Conservation (phyloP, 1,139 yeast genomes). For the Saccharomycopsis hybrid region DNA sequence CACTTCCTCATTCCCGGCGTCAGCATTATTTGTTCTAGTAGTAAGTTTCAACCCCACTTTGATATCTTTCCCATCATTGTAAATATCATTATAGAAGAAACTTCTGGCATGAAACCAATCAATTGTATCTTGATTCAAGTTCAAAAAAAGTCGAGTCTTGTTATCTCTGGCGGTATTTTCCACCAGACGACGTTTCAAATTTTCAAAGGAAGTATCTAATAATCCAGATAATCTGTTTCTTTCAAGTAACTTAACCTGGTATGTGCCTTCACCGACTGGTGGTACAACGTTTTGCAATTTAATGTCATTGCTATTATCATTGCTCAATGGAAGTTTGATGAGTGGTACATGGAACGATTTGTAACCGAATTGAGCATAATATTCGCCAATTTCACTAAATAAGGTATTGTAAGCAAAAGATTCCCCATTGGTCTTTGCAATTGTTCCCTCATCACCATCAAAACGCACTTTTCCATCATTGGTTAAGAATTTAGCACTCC, state of each 20-base stretch:
- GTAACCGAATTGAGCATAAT: conserved; percentile 55
- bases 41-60: conserved; percentile 9
- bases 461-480: conserved; percentile 32
- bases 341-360: conserved; percentile 39
- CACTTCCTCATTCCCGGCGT: not conserved
- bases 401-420: conserved; percentile 30
- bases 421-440: not conserved
- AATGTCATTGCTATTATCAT: not conserved
- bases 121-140: conserved; percentile 32
- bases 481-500: conserved; percentile 25
- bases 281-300: not conserved
- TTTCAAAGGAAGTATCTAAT: conserved; percentile 29
- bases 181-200: conserved; percentile 26
- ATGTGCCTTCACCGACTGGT: not conserved
- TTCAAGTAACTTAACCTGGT: conserved; percentile 27
- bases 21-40: not conserved
- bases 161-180: conserved; percentile 28
- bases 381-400: conserved; percentile 71
- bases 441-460: conserved; percentile 19
- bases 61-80: not conserved
- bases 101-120: conserved; percentile 20
- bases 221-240: conserved; percentile 32
- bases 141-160: conserved; percentile 29
- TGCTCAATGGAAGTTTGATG: conserved; percentile 16
- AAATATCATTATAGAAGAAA: conserved; percentile 2